A percentile compares a stretch with the other conserved stretches of the same genome.
phyloP scores from a whole-genome alignment of 2,329 filamentous ascomycete genomes.

The Grosmannia huntii region DNA sequence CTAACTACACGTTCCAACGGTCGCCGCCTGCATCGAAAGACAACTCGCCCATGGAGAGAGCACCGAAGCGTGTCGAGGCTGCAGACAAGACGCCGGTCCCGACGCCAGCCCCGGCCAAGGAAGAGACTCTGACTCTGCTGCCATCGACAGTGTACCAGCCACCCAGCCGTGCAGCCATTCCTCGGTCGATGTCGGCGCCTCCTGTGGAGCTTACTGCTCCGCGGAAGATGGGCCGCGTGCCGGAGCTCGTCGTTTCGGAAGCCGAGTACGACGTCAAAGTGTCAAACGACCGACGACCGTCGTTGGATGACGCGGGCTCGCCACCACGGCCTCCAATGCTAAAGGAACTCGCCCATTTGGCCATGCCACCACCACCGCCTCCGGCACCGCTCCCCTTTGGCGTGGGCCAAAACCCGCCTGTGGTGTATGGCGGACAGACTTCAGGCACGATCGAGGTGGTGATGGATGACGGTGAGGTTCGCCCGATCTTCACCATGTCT shows the following conservation, averaged over 20 bases:
- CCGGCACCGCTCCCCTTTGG: conserved; percentile 42
- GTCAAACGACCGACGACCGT: conserved; percentile 25
- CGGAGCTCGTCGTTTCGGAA: conserved; percentile 4
- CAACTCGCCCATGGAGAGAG: conserved; percentile 11
- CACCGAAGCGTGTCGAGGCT: background rate
- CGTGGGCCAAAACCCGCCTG: conserved; percentile 19
- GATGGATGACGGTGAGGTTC: conserved; percentile 44
- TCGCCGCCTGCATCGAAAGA: conserved; percentile 25
- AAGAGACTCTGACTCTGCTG: conserved; percentile 30
- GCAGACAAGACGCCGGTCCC: conserved; percentile 10
- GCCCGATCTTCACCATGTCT: conserved; percentile 7
- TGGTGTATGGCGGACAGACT: conserved; percentile 29
- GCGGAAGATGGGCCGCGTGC: conserved; percentile 1
- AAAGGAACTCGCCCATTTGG: conserved; percentile 50
- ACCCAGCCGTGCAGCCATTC: conserved; percentile 29
- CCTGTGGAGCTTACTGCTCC: conserved; percentile 15
- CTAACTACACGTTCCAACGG: conserved; percentile 26
- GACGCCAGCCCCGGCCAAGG: conserved; percentile 3
- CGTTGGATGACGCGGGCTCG: conserved; percentile 35
- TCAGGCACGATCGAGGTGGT: conserved; percentile 53
- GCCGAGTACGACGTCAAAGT: background rate
- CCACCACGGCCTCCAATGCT: conserved; percentile 43
- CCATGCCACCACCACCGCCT: conserved; percentile 47
- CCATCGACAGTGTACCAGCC: conserved; percentile 50
- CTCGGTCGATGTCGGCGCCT: conserved; percentile 51